These are phyloP conservation scores for Xylaria sp. DNA, from an alignment of 2,329 filamentous ascomycete genomes.

Conservation along the genomic window DNA sequence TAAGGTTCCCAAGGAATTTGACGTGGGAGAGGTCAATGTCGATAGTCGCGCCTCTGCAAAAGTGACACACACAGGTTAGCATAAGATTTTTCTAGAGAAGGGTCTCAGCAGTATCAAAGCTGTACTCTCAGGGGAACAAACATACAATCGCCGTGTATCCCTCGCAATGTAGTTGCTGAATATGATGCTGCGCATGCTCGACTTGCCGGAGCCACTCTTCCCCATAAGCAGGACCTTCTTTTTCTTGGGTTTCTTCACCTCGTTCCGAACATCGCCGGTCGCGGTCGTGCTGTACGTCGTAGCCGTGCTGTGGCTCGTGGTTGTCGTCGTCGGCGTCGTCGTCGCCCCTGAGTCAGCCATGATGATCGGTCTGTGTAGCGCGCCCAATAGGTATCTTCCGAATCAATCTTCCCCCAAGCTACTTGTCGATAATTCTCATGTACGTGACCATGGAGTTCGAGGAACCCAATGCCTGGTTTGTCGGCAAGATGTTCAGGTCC, in stretches of 20 bases:
- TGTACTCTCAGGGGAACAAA: conserved; percentile 19
- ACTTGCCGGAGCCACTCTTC: conserved; percentile 97
- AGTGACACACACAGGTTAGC: background rate
- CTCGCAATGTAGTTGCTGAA: conserved; percentile 99
- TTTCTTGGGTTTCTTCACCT: conserved; percentile 79
- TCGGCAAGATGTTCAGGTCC: background rate
- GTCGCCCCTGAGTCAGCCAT: conserved; percentile 47
- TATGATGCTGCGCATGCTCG: conserved; percentile 97
- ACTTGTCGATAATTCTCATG: background rate
- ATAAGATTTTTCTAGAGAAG: background rate
- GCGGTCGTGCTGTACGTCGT: conserved; percentile 22
- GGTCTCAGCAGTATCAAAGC: background rate
- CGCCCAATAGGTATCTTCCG: background rate
- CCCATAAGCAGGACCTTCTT: conserved; percentile 92
- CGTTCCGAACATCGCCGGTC: conserved; percentile 56
- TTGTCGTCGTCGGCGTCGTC: conserved; percentile 18
- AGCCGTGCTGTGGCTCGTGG: conserved; percentile 39
- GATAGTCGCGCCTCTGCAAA: conserved; percentile 82
- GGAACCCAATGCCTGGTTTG: background rate
- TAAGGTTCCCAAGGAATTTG: conserved; percentile 97
- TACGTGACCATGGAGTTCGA: background rate
- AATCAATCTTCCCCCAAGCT: conserved; percentile 41
- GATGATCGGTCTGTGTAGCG: background rate
- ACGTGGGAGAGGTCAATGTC: conserved; percentile 99
- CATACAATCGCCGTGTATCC: conserved; percentile 84